phyloP scores from a whole-genome alignment of 2,329 filamentous ascomycete species.

The Leptographium procerum region DNA sequence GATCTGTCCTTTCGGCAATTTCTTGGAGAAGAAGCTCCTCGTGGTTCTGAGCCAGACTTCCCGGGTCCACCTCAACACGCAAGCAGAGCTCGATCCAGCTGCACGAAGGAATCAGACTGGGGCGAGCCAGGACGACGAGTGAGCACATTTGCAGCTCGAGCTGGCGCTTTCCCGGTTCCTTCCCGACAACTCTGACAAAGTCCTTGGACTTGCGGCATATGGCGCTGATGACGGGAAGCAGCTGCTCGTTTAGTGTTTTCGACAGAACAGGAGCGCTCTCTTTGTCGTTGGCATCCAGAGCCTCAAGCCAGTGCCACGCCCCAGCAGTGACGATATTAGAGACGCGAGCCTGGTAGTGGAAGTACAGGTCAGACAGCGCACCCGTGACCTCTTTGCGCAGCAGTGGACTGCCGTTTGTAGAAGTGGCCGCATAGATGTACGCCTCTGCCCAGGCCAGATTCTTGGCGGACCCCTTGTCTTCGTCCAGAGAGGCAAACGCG shows the following conservation, averaged over 20 bases:
- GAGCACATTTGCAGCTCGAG: conserved; percentile 63
- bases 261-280: conserved; percentile 59
- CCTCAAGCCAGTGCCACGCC: conserved; percentile 69
- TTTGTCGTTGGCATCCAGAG: conserved; percentile 59
- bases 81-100: conserved; percentile 88
- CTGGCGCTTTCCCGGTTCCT: conserved; percentile 31
- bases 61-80: conserved; percentile 70
- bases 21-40: conserved; percentile 56
- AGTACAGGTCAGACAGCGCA: conserved; percentile 54
- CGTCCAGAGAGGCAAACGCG: conserved; percentile 42
- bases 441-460: conserved; percentile 70
- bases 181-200: conserved; percentile 26
- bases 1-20: conserved; percentile 41
- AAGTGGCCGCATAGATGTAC: conserved; percentile 67
- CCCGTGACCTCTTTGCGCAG: conserved; percentile 53
- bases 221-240: conserved; percentile 49
- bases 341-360: conserved; percentile 43
- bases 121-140: conserved; percentile 66
- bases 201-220: conserved; percentile 52
- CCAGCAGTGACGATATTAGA: conserved; percentile 56
- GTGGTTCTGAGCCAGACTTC: conserved; percentile 56
- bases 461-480: conserved; percentile 35
- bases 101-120: conserved; percentile 62
- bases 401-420: conserved; percentile 45
- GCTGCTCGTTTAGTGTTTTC: conserved; percentile 51